Evolutionary conservation across 2,329 filamentous ascomycete species (phyloP).

Genomic region (Westerdykella ornata): DNA sequence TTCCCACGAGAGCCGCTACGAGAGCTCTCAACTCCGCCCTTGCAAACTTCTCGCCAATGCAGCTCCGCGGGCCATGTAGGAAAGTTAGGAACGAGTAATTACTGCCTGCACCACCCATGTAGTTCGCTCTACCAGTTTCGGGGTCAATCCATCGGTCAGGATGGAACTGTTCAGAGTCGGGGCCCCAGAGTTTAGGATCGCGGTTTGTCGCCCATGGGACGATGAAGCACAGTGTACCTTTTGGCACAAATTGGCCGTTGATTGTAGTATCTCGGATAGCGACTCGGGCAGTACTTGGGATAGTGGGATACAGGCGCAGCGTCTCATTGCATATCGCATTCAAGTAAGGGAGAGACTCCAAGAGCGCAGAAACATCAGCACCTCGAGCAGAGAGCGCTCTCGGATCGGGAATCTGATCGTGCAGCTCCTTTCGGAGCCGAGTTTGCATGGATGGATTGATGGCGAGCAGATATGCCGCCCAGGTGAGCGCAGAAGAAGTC

Average conservation of each 20-base stretch:
- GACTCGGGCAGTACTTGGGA: constrained; percentile 31
- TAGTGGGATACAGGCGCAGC: constrained; percentile 35
- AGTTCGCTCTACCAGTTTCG: constrained; percentile 34
- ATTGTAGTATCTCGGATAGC: constrained; percentile 30
- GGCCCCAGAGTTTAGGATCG: constrained; percentile 39
- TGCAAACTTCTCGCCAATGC: constrained; percentile 37
- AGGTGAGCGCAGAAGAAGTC: constrained; percentile 68
- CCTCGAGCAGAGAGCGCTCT: constrained; percentile 10
- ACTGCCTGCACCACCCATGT: constrained; percentile 34
- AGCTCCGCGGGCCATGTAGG: constrained; percentile 38
- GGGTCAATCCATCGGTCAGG: constrained; percentile 44
- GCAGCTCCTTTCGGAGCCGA: constrained; percentile 62
- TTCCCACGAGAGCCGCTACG: constrained; percentile 31
- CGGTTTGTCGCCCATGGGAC: constrained; percentile 41
- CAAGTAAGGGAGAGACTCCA: constrained; percentile 43
- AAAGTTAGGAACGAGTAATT: constrained; percentile 41
- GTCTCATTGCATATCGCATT: constrained; percentile 44
- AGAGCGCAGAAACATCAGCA: constrained; percentile 29
- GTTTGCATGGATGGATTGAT: constrained; percentile 58
- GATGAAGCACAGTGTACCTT: constrained; percentile 35
- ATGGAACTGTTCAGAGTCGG: constrained; percentile 37
- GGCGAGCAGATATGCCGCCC: constrained; percentile 65
- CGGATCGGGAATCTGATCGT: constrained; percentile 50
- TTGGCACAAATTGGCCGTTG: constrained; percentile 34
- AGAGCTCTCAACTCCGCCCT: constrained; percentile 33